Conservation (phyloP, 495 filamentous ascomycete genomes). For the Tirmania nivea region DNA sequence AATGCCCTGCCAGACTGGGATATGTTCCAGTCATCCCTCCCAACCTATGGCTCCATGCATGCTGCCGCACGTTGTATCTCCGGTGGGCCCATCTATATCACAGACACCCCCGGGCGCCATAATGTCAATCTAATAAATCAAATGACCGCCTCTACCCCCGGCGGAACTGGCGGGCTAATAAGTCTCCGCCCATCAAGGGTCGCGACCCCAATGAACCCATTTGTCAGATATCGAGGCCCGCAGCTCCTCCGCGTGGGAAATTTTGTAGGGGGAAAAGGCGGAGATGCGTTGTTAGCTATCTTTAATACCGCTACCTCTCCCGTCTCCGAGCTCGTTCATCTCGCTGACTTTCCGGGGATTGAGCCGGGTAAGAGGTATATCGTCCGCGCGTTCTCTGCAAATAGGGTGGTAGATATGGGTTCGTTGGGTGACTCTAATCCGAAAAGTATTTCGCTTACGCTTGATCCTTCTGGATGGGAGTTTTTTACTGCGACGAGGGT, state of each 20-base stretch:
- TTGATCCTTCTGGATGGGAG: constrained; percentile 50
- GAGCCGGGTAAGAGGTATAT: constrained; percentile 35
- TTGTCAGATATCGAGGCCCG: constrained; percentile 49
- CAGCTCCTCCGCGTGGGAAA: constrained; percentile 57
- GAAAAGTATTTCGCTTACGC: constrained; percentile 33
- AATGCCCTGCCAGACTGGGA: constrained; percentile 76
- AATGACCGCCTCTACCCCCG: constrained; percentile 26
- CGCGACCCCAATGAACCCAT: constrained; percentile 32
- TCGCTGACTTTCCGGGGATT: constrained; percentile 54
- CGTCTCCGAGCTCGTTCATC: constrained; percentile 41
- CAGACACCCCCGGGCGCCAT: constrained; percentile 67
- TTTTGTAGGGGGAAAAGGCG: constrained; percentile 20
- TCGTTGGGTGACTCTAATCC: constrained; percentile 17
- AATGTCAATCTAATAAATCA: constrained; percentile 48
- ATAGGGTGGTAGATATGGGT: constrained; percentile 34
- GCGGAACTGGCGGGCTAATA: constrained; percentile 4
- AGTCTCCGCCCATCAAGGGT: constrained; percentile 8
- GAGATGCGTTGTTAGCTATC: constrained; percentile 33
- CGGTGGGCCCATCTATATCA: constrained; percentile 84
- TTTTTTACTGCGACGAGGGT: constrained; percentile 58
- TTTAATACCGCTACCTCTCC: constrained; percentile 49
- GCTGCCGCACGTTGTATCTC: constrained; percentile 75
- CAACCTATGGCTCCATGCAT: constrained; percentile 59
- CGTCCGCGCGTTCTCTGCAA: constrained; percentile 48
- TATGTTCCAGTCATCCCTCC: constrained; percentile 79